Percentiles rank a stretch among this genome's conserved stretches.
These are phyloP conservation scores for Colletotrichum lindemuthianum DNA, from an alignment of 2,329 filamentous ascomycete genomes.

Conservation along the genomic window DNA sequence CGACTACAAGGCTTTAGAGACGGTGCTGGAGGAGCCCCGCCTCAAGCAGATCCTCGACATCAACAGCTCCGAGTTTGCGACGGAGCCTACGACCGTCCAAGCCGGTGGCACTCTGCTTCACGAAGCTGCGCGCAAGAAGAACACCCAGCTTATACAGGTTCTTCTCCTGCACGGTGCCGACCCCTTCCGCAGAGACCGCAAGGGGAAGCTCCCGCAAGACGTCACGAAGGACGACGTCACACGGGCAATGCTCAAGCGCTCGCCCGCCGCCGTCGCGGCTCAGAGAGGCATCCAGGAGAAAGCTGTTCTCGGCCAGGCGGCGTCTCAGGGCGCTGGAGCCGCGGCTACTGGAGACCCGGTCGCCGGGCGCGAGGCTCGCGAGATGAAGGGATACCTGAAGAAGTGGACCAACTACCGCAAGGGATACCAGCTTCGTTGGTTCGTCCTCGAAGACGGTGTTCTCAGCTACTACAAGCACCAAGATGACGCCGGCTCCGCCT, in stretches of 20 bases:
- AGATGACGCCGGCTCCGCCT: slow-evolving; percentile 95
- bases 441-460: slow-evolving; percentile 96
- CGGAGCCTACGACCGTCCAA: slow-evolving; percentile 79
- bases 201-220: slow-evolving; percentile 94
- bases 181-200: slow-evolving; percentile 93
- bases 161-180: slow-evolving; percentile 94
- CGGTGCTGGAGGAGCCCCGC: slow-evolving; percentile 83
- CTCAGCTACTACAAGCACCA: slow-evolving; percentile 99
- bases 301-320: slow-evolving; percentile 84
- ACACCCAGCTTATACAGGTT: slow-evolving; percentile 88
- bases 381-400: slow-evolving; percentile 99
- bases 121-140: slow-evolving; percentile 89
- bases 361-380: slow-evolving; percentile 85
- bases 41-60: slow-evolving; percentile 91
- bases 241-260: slow-evolving; percentile 88
- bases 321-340: slow-evolving; percentile 63
- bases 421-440: slow-evolving; percentile 97
- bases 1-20: slow-evolving; percentile 82
- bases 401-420: slow-evolving; percentile 99
- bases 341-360: slow-evolving; percentile 67
- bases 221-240: slow-evolving; percentile 95
- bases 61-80: slow-evolving; percentile 89
- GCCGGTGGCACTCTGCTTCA: slow-evolving; percentile 92
- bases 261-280: slow-evolving; percentile 91
- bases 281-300: slow-evolving; percentile 97